Percentiles rank a stretch among this genome's conserved stretches.
Evolutionary conservation across 1,284 basidiomycete species (phyloP).

Genomic region (Tilletiopsis washingtonensis): DNA sequence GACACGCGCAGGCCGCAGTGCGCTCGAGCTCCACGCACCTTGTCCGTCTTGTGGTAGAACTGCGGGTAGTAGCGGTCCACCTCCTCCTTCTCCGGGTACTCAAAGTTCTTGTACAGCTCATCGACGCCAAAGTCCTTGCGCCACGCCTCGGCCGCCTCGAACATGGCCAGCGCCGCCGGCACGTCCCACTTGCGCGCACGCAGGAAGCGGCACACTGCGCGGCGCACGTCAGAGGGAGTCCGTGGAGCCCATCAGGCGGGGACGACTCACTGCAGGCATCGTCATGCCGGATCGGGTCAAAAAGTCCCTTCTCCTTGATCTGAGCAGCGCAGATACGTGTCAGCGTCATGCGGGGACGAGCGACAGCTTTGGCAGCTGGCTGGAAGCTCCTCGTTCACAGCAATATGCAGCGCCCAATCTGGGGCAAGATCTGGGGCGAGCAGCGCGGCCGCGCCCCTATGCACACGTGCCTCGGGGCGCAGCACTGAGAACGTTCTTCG

Average conservation of each 20-base stretch:
- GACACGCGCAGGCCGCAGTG: no score
- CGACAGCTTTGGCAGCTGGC: no score
- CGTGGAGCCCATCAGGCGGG: not conserved
- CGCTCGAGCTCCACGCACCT: slow-evolving; percentile 52
- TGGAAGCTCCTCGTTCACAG: no score
- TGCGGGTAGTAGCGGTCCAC: slow-evolving; percentile 93
- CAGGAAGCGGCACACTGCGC: slow-evolving; percentile 57
- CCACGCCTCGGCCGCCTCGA: slow-evolving; percentile 78
- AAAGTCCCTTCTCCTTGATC: slow-evolving; percentile 39
- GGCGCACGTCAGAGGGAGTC: not conserved
- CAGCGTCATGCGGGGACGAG: no score
- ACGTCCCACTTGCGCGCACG: slow-evolving; percentile 90
- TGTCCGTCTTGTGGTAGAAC: slow-evolving; percentile 90
- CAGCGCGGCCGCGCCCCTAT: no score
- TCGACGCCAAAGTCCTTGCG: slow-evolving; percentile 80
- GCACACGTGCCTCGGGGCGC: no score
- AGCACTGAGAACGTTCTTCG: no score
- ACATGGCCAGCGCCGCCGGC: slow-evolving; percentile 72
- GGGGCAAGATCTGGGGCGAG: no score
- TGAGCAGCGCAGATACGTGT: no score
- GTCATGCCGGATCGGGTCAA: slow-evolving; percentile 40
- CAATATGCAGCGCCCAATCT: no score
- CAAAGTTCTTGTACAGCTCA: slow-evolving; percentile 74
- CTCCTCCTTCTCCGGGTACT: slow-evolving; percentile 72
- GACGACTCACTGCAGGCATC: slow-evolving; percentile 34